Conservation (phyloP, 2,329 filamentous ascomycete species). For the Colletotrichum somersetense region DNA sequence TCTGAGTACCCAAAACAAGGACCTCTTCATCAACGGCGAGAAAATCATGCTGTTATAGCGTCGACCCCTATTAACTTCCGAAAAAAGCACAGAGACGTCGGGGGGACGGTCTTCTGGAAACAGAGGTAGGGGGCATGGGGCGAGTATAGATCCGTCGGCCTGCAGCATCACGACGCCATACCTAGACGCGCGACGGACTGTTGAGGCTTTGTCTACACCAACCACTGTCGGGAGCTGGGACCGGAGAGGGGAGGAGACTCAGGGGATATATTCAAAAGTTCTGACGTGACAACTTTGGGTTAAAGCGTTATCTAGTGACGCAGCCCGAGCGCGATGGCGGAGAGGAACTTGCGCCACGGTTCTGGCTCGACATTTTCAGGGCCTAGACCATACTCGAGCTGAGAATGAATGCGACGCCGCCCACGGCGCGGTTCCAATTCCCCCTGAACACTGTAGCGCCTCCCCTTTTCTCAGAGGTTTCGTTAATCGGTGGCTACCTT, state of each 20-base stretch:
- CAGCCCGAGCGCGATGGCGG: constrained; percentile 16
- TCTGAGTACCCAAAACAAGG: neutral
- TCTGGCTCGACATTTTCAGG: neutral
- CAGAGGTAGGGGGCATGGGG: neutral
- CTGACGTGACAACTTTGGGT: constrained; percentile 1
- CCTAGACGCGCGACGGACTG: constrained; percentile 14
- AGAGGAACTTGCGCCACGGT: neutral
- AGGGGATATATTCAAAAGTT: neutral
- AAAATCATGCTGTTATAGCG: neutral
- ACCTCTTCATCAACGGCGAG: too few species aligned
- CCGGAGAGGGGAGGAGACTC: neutral
- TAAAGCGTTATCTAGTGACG: constrained; percentile 14
- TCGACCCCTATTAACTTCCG: constrained; percentile 8
- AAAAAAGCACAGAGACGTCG: constrained; percentile 17
- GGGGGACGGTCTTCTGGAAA: neutral
- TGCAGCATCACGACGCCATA: constrained; percentile 16
- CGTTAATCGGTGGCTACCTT: neutral
- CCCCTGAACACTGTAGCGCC: neutral
- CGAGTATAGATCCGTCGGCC: constrained; percentile 8
- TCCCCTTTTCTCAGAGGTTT: neutral
- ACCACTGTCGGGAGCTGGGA: constrained; percentile 13
- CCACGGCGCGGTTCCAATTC: too few species aligned
- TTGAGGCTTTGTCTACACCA: constrained; percentile 27
- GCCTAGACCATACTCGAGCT: neutral
- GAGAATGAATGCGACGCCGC: neutral